Conservation (phyloP, 108 stramenopile genomes). For the Fragilaria crotonensis region DNA sequence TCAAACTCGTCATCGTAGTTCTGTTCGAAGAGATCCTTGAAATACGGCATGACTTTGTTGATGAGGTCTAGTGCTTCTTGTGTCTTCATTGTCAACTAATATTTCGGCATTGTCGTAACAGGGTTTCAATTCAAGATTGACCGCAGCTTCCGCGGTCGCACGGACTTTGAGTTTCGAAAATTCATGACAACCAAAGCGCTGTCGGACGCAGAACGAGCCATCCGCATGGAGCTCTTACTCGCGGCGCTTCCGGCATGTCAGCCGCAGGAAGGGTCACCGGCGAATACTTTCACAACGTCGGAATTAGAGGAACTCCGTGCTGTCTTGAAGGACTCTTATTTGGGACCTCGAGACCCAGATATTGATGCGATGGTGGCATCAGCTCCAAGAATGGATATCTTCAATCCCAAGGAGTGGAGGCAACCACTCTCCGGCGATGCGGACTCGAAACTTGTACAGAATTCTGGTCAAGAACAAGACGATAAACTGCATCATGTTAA, state of each 20-base stretch:
- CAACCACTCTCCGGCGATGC: not conserved
- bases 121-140: no score
- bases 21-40: no score
- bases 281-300: slow-evolving; percentile 37
- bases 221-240: slow-evolving; percentile 17
- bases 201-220: no score
- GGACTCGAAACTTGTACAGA: not conserved
- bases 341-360: not conserved
- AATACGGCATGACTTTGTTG: no score
- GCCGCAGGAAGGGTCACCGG: slow-evolving; percentile 43
- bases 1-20: no score
- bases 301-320: slow-evolving; percentile 30
- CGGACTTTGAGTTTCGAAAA: no score
- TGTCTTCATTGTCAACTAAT: no score
- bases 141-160: no score
- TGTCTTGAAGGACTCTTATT: slow-evolving; percentile 7
- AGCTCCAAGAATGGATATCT: slow-evolving; percentile 16
- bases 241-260: slow-evolving; percentile 31
- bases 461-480: slow-evolving; percentile 1
- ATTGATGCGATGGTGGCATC: not conserved
- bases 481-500: not conserved
- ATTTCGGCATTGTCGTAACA: no score
- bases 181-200: no score
- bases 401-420: not conserved
- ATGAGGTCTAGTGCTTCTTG: no score